Evolutionary conservation across 192 early-diverging fungal species (phyloP).

Genomic region (Coemansia asiatica): DNA sequence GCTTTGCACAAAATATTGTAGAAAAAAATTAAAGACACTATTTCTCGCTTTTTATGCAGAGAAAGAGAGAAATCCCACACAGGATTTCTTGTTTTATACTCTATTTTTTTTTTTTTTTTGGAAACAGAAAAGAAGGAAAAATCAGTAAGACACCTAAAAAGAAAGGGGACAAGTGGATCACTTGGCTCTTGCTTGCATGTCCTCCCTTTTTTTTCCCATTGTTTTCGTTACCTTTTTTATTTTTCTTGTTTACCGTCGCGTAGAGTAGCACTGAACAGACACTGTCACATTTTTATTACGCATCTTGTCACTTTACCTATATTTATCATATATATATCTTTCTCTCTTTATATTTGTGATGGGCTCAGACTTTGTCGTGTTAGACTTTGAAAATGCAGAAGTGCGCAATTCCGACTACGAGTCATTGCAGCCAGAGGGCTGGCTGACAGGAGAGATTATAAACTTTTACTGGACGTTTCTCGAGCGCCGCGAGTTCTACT

Average conservation of each 20-base stretch:
- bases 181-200: constrained; percentile 5
- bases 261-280: not conserved
- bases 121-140: not conserved
- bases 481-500: constrained; percentile 45
- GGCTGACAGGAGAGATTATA: constrained; percentile 56
- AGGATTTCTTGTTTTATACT: too few relatives aligned
- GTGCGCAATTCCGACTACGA: constrained; percentile 52
- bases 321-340: too few relatives aligned
- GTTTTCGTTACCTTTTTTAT: constrained; percentile 9
- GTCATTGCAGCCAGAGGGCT: constrained; percentile 49
- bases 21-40: too few relatives aligned
- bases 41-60: too few relatives aligned
- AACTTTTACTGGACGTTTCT: constrained; percentile 57
- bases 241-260: not conserved
- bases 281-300: too few relatives aligned
- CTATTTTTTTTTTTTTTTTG: too few relatives aligned
- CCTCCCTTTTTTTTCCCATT: not conserved
- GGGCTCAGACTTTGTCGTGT: constrained; percentile 30
- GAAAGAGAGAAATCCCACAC: too few relatives aligned
- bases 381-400: constrained; percentile 53
- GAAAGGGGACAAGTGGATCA: too few relatives aligned
- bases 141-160: too few relatives aligned
- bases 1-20: too few relatives aligned
- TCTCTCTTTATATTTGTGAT: constrained; percentile 10
- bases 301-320: too few relatives aligned